These are phyloP conservation scores for Usnea hakonensis DNA, from an alignment of 495 filamentous ascomycete genomes.

Conservation along the genomic window DNA sequence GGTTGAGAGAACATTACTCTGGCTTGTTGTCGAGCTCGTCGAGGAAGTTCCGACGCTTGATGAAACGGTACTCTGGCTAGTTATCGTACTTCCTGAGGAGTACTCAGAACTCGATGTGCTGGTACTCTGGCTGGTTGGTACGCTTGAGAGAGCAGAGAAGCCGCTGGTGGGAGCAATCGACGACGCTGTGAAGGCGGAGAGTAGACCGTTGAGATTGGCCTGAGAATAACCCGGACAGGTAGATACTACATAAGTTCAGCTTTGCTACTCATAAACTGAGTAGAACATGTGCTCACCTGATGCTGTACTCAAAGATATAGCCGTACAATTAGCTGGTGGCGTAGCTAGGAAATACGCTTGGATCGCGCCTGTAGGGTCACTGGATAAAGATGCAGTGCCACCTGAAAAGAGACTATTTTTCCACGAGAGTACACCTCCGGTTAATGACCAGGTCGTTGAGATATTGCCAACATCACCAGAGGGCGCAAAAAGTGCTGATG, in stretches of 20 bases:
- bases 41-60: too few species aligned
- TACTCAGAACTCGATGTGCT: too few species aligned
- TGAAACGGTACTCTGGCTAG: too few species aligned
- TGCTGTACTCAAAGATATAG: neutral
- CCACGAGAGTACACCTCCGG: neutral
- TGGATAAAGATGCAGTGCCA: slow-evolving; percentile 3
- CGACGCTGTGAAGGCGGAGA: neutral
- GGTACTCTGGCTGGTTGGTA: neutral
- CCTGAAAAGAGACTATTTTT: neutral
- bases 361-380: neutral
- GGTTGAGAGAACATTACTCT: too few species aligned
- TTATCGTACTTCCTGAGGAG: too few species aligned
- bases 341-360: neutral
- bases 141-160: neutral
- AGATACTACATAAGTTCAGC: neutral
- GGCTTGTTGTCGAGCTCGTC: too few species aligned
- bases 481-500: neutral
- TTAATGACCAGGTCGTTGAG: neutral
- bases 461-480: neutral
- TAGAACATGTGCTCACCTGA: neutral
- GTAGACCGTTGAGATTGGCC: neutral
- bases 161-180: neutral
- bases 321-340: neutral
- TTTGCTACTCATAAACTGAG: neutral
- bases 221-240: neutral